A percentile compares a stretch with the other conserved stretches of the same genome.
phyloP scores from a whole-genome alignment of 2,329 filamentous ascomycete species.

The Penicillium sp. region DNA sequence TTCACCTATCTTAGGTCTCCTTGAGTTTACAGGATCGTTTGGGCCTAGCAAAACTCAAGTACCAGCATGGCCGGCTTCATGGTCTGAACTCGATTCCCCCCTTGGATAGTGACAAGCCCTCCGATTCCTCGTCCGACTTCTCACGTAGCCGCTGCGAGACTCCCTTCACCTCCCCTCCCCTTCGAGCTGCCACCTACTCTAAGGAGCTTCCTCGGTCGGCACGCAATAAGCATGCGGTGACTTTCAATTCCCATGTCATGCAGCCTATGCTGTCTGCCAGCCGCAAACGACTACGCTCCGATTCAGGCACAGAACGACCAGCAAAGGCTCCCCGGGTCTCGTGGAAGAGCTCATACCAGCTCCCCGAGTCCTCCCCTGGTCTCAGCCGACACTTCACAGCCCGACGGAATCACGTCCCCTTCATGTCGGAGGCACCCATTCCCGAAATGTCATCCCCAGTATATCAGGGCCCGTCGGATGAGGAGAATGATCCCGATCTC shows the following conservation, averaged over 20 bases:
- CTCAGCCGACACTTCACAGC: conserved; percentile 75
- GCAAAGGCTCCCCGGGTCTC: conserved; percentile 65
- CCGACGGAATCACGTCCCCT: conserved; percentile 77
- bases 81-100: conserved; percentile 71
- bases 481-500: conserved; percentile 83
- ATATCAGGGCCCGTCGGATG: conserved; percentile 54
- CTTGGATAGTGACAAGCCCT: conserved; percentile 72
- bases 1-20: conserved; percentile 70
- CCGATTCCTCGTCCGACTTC: conserved; percentile 83
- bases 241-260: conserved; percentile 48
- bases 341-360: conserved; percentile 77
- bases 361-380: conserved; percentile 85
- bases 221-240: conserved; percentile 49
- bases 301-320: conserved; percentile 57
- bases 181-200: conserved; percentile 82
- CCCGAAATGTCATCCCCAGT: conserved; percentile 63
- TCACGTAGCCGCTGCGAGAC: conserved; percentile 63
- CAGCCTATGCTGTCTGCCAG: conserved; percentile 53
- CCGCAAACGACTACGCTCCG: conserved; percentile 74
- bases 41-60: conserved; percentile 95
- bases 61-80: conserved; percentile 93
- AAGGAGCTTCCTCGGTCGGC: conserved; percentile 71
- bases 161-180: conserved; percentile 76
- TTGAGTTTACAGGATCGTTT: conserved; percentile 90
- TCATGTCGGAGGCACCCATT: conserved; percentile 74